Evolutionary conservation across 2,329 filamentous ascomycete genomes (phyloP), one percentile per base, ranked within the genome.

Genomic region (Stachybotrys chartarum): DNA sequence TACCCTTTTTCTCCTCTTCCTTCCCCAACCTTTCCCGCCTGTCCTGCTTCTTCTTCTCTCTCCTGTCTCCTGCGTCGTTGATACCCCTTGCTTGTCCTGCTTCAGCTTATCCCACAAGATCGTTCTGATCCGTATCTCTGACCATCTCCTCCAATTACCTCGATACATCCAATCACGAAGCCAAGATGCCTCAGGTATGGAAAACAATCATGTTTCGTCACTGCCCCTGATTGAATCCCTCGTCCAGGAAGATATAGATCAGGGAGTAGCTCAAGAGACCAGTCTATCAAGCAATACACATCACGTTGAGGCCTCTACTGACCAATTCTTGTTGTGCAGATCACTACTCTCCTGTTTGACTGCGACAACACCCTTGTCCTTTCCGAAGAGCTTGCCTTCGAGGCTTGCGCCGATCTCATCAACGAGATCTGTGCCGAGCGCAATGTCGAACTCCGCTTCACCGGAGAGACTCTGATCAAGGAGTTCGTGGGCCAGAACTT

Each of bases 401-500:
- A 93, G 75, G 91, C 90, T 63, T 96, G 90, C 73, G 90, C 91
- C 66, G 88, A 90, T 58, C 85, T 96, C 61, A 87, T 91, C 78
- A 96, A 96, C 76, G 79, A 91, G 72, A 90, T 96, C 70, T 84
- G 93, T 70, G 78, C 80, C 64, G 80, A 81, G 66, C 80, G 87
- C 67, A 75, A 79, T 64, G 78, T 90, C 57, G 62, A 71, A 32
- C 78, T 83, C 63, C 83, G 81, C 68, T 96, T 95, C 78, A 91
- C 88, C 5, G 88, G 88, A 66, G 82, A 86, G 51, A 80, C 84
- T 57, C 85, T 96, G 60, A 89, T 96, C 75, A 77, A 80, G 63
- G 89, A 96, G 75, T 96, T 95, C 66, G 90, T 96, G 64, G 91
- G 92, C 65, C 88, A 94, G 72, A 96, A 95, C 81, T 96, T 96